These are phyloP conservation scores for Penicillium glabrum DNA, from an alignment of 2,329 filamentous ascomycete species.

Conservation along the genomic window DNA sequence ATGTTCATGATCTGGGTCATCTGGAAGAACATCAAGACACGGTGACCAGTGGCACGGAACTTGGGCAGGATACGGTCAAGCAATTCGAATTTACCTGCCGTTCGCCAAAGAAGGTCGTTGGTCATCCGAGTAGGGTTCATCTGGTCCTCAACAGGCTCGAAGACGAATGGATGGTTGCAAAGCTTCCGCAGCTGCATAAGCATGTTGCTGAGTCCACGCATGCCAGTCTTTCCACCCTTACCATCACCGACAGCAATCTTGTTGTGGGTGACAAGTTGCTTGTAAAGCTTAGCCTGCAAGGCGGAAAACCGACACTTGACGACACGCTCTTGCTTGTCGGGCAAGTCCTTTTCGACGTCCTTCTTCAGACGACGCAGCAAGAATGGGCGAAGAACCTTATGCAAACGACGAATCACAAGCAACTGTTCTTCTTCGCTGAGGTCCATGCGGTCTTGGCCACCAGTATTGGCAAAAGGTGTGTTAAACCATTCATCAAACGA, in stretches of 20 bases:
- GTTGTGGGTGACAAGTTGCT: conserved; percentile 95
- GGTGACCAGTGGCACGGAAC: conserved; percentile 86
- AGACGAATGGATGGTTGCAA: conserved; percentile 98
- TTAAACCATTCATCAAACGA: conserved; percentile 99
- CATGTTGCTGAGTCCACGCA: conserved; percentile 98
- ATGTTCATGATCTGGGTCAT: conserved; percentile 99
- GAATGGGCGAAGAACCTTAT: conserved; percentile 97
- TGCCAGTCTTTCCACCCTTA: conserved; percentile 90
- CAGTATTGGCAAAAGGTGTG: conserved; percentile 97
- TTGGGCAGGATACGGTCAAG: conserved; percentile 91
- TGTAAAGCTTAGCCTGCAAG: conserved; percentile 89
- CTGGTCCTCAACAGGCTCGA: conserved; percentile 95
- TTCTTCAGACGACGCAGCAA: conserved; percentile 97
- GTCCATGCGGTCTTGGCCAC: conserved; percentile 98
- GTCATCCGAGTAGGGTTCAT: conserved; percentile 89
- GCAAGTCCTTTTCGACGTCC: conserved; percentile 97
- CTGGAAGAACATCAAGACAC: conserved; percentile 99
- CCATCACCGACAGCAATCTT: conserved; percentile 91
- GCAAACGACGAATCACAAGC: conserved; percentile 94
- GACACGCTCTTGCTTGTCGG: conserved; percentile 98
- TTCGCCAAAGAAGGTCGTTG: conserved; percentile 94
- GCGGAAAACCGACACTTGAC: conserved; percentile 99
- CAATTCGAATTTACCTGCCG: conserved; percentile 94
- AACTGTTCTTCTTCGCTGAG: conserved; percentile 99
- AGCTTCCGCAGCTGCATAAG: conserved; percentile 99